Percentiles rank a stretch among this genome's conserved stretches.
Evolutionary conservation across 306 rosid genomes (phyloP).

Genomic region (Ormosia emarginata): DNA sequence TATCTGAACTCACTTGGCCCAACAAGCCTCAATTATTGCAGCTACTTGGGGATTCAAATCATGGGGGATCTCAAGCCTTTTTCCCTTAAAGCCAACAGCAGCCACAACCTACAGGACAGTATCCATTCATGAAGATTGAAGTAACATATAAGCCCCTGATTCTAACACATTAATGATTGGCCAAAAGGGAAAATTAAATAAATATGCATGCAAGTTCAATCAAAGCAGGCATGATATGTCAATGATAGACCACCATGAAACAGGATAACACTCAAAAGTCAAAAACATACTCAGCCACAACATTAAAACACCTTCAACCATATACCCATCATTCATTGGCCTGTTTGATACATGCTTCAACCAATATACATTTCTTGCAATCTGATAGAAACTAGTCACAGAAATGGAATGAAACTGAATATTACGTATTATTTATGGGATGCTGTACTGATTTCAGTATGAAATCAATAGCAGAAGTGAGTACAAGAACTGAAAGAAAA

Average conservation of each 20-base stretch:
- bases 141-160: background rate
- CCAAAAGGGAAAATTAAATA: conserved; percentile 15
- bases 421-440: too few relatives aligned
- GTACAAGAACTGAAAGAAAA: too few relatives aligned
- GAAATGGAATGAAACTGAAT: too few relatives aligned
- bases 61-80: conserved; percentile 86
- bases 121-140: conserved; percentile 7
- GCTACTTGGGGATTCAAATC: conserved; percentile 80
- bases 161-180: background rate
- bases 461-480: too few relatives aligned
- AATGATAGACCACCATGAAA: background rate
- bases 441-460: too few relatives aligned
- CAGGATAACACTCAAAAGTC: background rate
- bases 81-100: conserved; percentile 89
- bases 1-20: conserved; percentile 81
- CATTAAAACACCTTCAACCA: conserved; percentile 1
- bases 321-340: background rate
- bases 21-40: conserved; percentile 82
- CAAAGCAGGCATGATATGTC: background rate
- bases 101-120: conserved; percentile 71
- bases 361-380: conserved; percentile 14
- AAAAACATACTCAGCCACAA: background rate
- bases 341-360: conserved; percentile 7
- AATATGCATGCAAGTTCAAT: background rate
- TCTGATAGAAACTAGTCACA: too few relatives aligned